Evolutionary conservation across 2,329 filamentous ascomycete genomes (phyloP).

Genomic region (Alternaria panax): DNA sequence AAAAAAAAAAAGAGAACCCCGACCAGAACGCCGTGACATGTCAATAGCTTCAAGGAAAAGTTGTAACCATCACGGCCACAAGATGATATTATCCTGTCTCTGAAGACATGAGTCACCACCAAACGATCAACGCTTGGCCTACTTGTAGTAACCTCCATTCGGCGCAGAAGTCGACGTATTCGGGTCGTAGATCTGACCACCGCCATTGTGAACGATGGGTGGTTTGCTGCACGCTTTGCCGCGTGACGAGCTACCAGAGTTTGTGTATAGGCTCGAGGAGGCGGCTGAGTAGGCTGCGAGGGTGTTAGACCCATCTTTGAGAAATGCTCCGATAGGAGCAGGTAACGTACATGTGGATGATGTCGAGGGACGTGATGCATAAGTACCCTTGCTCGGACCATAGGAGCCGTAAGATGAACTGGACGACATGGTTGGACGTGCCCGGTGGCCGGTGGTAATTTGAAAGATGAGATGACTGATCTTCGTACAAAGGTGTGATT

Average conservation of each 20-base stretch:
- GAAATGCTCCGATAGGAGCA: not conserved
- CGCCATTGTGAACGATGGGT: slow-evolving; percentile 39
- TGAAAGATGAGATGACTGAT: slow-evolving; percentile 9
- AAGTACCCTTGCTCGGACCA: slow-evolving; percentile 32
- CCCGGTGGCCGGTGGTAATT: slow-evolving; percentile 18
- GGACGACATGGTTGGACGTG: slow-evolving; percentile 36
- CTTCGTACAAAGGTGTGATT: not conserved
- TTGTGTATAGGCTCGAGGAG: slow-evolving; percentile 36
- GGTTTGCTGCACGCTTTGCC: slow-evolving; percentile 41
- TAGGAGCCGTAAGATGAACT: slow-evolving; percentile 36
- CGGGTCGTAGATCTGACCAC: slow-evolving; percentile 38
- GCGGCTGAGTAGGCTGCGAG: slow-evolving; percentile 24
- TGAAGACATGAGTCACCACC: not conserved
- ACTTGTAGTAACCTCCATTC: slow-evolving; percentile 43
- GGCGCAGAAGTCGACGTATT: slow-evolving; percentile 39
- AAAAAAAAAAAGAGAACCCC: not conserved
- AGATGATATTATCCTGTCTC: not conserved
- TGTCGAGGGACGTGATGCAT: slow-evolving; percentile 35
- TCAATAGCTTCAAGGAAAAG: not conserved
- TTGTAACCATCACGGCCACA: not conserved
- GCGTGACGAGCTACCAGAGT: slow-evolving; percentile 32
- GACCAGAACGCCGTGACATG: not conserved
- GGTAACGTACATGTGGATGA: slow-evolving; percentile 34
- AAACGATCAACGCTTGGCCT: not conserved
- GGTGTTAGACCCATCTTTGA: slow-evolving; percentile 12